phyloP scores from a whole-genome alignment of 2,329 filamentous ascomycete species.

The Sclerotinia borealis region DNA sequence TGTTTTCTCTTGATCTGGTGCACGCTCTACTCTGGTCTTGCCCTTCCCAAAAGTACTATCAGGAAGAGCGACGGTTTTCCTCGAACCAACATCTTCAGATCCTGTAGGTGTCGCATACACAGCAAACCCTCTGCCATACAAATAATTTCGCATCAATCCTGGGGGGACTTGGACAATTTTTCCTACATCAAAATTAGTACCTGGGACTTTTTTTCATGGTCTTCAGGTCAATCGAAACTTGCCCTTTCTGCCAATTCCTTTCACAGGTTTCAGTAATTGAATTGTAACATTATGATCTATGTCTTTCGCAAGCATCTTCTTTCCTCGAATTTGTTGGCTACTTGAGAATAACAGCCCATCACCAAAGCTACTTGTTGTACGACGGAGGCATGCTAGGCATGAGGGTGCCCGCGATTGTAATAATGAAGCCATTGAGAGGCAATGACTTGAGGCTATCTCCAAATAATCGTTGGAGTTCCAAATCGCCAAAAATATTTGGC shows the following conservation, averaged over 20 bases:
- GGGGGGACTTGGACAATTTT: constrained; percentile 45
- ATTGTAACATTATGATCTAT: constrained; percentile 37
- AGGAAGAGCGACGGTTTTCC: constrained; percentile 33
- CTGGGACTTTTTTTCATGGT: neutral
- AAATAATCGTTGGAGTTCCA: neutral
- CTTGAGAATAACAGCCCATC: constrained; percentile 18
- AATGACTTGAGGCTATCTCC: neutral
- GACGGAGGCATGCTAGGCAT: constrained; percentile 29
- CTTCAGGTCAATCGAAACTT: constrained; percentile 19
- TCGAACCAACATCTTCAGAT: constrained; percentile 37
- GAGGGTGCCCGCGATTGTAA: constrained; percentile 25
- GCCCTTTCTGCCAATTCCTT: constrained; percentile 44
- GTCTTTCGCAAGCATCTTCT: constrained; percentile 40
- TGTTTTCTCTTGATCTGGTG: constrained; percentile 1
- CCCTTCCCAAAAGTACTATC: constrained; percentile 19
- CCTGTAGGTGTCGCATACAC: constrained; percentile 45
- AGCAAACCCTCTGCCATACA: constrained; percentile 45
- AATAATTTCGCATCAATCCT: constrained; percentile 49
- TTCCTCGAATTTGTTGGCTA: constrained; percentile 36
- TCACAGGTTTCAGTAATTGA: constrained; percentile 45
- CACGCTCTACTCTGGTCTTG: constrained; percentile 38
- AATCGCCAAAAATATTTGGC: constrained; percentile 10
- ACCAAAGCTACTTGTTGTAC: constrained; percentile 22
- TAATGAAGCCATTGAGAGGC: constrained; percentile 26
- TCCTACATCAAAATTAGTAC: constrained; percentile 34